A percentile compares a stretch with the other conserved stretches of the same genome.
Conservation (phyloP, 2,329 filamentous ascomycete species). For the Botryotinia calthae region DNA sequence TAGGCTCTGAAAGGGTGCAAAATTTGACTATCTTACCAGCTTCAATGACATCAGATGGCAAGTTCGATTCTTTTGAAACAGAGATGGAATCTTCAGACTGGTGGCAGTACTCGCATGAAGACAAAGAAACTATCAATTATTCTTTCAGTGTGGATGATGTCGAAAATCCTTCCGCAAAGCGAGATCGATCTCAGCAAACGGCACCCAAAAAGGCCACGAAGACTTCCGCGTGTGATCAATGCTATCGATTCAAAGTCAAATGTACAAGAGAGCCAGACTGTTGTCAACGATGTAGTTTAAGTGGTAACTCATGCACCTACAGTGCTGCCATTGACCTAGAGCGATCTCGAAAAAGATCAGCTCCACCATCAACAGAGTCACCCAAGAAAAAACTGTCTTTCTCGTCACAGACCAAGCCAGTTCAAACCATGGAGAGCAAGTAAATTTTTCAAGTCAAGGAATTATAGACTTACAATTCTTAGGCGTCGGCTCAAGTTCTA, state of each 20-base stretch:
- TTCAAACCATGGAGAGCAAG: not conserved
- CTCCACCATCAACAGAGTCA: not conserved
- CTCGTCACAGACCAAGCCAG: not conserved
- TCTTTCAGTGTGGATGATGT: not conserved
- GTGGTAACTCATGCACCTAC: not conserved
- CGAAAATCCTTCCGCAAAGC: not conserved
- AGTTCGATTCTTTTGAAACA: not conserved
- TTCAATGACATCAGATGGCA: not conserved
- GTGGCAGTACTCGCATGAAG: not conserved
- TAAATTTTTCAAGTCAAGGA: not conserved
- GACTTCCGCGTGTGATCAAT: conserved; percentile 10
- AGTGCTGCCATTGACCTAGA: not conserved
- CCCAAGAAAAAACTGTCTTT: not conserved
- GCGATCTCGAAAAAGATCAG: conserved; percentile 5
- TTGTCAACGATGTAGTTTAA: not conserved
- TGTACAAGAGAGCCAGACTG: conserved; percentile 6
- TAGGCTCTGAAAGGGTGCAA: not conserved
- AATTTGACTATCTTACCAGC: not conserved
- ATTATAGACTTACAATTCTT: not conserved
- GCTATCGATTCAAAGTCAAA: conserved; percentile 1
- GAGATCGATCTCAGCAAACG: not conserved
- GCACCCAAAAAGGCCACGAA: not conserved
- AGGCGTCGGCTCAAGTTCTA: not conserved
- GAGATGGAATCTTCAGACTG: not conserved
- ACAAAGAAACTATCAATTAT: not conserved